These are phyloP conservation scores for Bacidia rubella DNA, from an alignment of 495 filamentous ascomycete species.

Conservation along the genomic window DNA sequence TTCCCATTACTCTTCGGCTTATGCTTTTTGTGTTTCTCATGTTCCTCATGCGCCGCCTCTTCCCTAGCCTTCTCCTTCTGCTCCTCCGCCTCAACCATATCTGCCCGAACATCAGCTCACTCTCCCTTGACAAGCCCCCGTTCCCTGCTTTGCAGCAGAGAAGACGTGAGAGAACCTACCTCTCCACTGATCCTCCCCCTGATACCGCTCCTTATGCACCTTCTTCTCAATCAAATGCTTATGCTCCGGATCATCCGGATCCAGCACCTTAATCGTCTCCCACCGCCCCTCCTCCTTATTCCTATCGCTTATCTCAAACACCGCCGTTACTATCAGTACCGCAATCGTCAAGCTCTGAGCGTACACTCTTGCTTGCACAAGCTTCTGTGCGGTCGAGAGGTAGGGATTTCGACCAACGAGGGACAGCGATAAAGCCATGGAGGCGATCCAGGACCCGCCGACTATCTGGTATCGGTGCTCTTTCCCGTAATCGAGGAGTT, in stretches of 20 bases:
- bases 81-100: constrained; percentile 59
- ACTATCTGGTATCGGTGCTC: constrained; percentile 88
- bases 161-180: constrained; percentile 13
- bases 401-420: constrained; percentile 69
- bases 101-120: constrained; percentile 1
- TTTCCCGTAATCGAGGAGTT: constrained; percentile 47
- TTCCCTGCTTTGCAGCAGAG: too few relatives aligned
- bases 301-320: constrained; percentile 78
- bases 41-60: constrained; percentile 19
- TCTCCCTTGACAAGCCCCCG: too few relatives aligned
- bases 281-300: constrained; percentile 49
- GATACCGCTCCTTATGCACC: constrained; percentile 67
- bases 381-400: constrained; percentile 67
- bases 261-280: constrained; percentile 19
- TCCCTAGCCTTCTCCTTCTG: constrained; percentile 37
- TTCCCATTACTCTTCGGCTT: constrained; percentile 29
- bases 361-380: constrained; percentile 95
- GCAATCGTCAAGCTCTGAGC: constrained; percentile 90
- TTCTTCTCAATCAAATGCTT: constrained; percentile 68
- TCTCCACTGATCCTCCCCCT: constrained; percentile 72
- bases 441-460: constrained; percentile 66
- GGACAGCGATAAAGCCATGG: constrained; percentile 63
- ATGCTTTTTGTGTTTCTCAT: constrained; percentile 37
- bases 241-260: constrained; percentile 41
- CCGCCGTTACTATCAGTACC: constrained; percentile 75